Conservation (phyloP, 148 eudicot genomes). For the Camellia granthamiana region DNA sequence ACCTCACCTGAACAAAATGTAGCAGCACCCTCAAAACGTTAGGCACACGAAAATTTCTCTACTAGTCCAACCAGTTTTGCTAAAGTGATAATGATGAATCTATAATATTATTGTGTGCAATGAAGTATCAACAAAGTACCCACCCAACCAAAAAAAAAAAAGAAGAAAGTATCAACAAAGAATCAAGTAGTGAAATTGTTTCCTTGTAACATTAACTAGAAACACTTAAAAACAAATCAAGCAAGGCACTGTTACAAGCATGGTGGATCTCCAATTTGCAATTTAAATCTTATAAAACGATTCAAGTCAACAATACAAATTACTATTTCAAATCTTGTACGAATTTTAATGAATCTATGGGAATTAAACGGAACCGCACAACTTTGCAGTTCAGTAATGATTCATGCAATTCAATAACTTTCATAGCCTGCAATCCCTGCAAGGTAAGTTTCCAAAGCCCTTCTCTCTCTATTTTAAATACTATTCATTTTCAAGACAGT, state of each 20-base stretch:
- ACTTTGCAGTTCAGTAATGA: too few relatives aligned
- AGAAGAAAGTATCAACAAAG: background rate
- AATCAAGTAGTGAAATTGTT: background rate
- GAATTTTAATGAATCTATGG: background rate
- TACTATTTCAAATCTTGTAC: background rate
- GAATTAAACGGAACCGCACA: background rate
- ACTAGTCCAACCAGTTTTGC: background rate
- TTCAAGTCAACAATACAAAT: background rate
- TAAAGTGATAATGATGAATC: background rate
- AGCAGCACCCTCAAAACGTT: background rate
- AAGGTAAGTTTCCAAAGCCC: too few relatives aligned
- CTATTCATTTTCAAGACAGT: too few relatives aligned
- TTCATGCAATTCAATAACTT: too few relatives aligned
- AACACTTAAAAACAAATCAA: background rate
- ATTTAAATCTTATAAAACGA: background rate
- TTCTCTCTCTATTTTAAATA: too few relatives aligned
- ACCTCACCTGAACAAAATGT: slow-evolving; percentile 51
- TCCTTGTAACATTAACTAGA: background rate
- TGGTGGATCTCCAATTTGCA: background rate
- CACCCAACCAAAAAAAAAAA: too few relatives aligned
- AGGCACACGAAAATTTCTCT: background rate
- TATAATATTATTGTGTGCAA: background rate
- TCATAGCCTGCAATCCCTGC: too few relatives aligned
- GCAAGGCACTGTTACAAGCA: background rate
- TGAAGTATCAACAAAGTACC: background rate